Evolutionary conservation across 306 rosid genomes (phyloP).

Genomic region (Cucurbita argyrosperma): DNA sequence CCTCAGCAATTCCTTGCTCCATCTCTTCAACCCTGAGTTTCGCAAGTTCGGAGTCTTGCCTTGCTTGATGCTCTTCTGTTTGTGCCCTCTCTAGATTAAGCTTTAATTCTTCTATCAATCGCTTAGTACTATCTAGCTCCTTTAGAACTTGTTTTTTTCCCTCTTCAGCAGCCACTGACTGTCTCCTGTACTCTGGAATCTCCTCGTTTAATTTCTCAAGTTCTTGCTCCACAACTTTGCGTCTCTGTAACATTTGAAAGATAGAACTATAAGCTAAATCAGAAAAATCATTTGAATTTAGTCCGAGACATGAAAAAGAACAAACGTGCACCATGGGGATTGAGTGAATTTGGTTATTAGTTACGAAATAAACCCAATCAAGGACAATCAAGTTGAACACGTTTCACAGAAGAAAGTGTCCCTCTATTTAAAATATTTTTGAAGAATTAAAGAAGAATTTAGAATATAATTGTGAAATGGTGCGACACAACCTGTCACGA

Average conservation of each 20-base stretch:
- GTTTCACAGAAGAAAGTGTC: not conserved
- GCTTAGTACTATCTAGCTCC: conserved; percentile 77
- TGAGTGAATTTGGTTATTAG: not conserved
- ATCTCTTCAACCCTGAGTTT: conserved; percentile 98
- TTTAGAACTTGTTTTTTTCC: conserved; percentile 43
- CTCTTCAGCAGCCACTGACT: conserved; percentile 48
- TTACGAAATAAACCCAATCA: not conserved
- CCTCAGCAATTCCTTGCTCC: conserved; percentile 98
- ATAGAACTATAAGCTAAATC: not conserved
- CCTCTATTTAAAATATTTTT: not conserved
- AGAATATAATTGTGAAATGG: not conserved
- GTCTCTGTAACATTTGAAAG: conserved; percentile 37
- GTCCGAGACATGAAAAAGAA: not conserved
- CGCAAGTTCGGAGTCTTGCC: conserved; percentile 93
- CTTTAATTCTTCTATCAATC: conserved; percentile 81
- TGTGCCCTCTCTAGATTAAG: conserved; percentile 90
- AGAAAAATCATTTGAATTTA: not conserved
- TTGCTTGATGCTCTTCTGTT: conserved; percentile 90
- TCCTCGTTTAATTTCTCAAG: conserved; percentile 60
- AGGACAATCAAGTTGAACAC: not conserved
- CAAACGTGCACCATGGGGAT: not conserved
- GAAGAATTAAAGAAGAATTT: not conserved
- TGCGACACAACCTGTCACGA: not conserved
- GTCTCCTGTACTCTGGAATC: conserved; percentile 62
- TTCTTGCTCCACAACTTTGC: conserved; percentile 70